These are phyloP conservation scores for Cryptosporidium tyzzeri DNA, from an alignment of 169 alveolate genomes.

Conservation along the genomic window DNA sequence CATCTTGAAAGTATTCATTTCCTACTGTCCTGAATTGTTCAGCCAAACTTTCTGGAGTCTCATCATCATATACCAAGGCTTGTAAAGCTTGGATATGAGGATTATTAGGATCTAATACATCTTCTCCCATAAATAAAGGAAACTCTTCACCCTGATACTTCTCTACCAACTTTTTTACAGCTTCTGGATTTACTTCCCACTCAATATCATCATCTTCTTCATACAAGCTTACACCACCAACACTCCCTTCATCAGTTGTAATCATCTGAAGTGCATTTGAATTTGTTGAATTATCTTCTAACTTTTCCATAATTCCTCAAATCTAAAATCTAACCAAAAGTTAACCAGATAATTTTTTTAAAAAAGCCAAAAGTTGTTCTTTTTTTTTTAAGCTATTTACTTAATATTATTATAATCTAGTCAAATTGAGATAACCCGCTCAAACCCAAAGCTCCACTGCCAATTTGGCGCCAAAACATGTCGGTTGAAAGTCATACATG, in stretches of 20 bases:
- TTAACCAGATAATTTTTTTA: too few relatives aligned
- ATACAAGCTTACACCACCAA: neutral
- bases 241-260: neutral
- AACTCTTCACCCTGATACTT: constrained; percentile 74
- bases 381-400: too few relatives aligned
- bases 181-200: constrained; percentile 78
- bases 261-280: neutral
- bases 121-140: constrained; percentile 78
- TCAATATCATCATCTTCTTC: constrained; percentile 75
- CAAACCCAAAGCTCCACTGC: neutral
- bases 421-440: neutral
- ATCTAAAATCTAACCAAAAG: too few relatives aligned
- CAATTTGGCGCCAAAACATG: neutral
- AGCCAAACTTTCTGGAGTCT: constrained; percentile 77
- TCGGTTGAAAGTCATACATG: neutral
- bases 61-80: constrained; percentile 78
- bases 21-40: constrained; percentile 43
- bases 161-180: constrained; percentile 51
- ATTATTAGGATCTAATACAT: constrained; percentile 53
- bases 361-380: too few relatives aligned
- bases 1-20: constrained; percentile 74
- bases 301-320: neutral
- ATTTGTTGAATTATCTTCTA: neutral
- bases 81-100: constrained; percentile 78
- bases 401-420: too few relatives aligned